Base-by-base conservation (phyloP, 768 basidiomycete species). In the Xanthoconium purpureum region DNA sequence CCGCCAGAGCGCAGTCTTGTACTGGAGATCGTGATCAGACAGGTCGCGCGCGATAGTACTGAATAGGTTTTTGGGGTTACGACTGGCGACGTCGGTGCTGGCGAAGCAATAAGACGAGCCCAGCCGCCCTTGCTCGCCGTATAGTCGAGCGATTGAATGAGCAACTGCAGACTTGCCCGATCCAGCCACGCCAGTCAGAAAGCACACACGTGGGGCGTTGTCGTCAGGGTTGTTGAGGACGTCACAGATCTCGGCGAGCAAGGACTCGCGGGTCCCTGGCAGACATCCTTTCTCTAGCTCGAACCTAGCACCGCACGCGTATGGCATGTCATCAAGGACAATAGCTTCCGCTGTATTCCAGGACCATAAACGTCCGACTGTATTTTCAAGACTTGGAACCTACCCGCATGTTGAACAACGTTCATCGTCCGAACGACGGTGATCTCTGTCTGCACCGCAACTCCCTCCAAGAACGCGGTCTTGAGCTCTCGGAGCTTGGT, bases 21-120 rank as follows among this genome's bases (percentile, higher is more conserved):
- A 66, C 30, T 58, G 61, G 18, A 45, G 47, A 42, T 71, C 58
- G 28, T 61, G 59, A 15, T 64, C 63, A 30, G 69, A 57, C 28
- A 71, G 57, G 24, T 69, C 61, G 13, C 24, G 24, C 24, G 24
- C 24, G 24, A 24, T 24, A 4, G 24, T 24, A 24, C 24, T 24
- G 24, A 24, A 24, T 24, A 24, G 24, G 24, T 24, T 24, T 24
- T 24, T 24, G 4, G 24, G 24, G 24, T 24, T 24, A 24, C 24
- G 24, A 24, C 24, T 24, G 24, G 24, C 24, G 24, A 24, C 24
- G 24, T 24, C 24, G 2, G 24, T 24, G 4, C 24, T 24, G 24
- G 24, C 24, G 24, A 24, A 24, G 24, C 24, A 24, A 24, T 24
- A 24, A 4, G 24, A 24, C 24, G 24, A 24, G 24, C 24, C 24